Evolutionary conservation across 805 yeast genomes (phyloP).

Genomic region (Phaffomyces thermotolerans): DNA sequence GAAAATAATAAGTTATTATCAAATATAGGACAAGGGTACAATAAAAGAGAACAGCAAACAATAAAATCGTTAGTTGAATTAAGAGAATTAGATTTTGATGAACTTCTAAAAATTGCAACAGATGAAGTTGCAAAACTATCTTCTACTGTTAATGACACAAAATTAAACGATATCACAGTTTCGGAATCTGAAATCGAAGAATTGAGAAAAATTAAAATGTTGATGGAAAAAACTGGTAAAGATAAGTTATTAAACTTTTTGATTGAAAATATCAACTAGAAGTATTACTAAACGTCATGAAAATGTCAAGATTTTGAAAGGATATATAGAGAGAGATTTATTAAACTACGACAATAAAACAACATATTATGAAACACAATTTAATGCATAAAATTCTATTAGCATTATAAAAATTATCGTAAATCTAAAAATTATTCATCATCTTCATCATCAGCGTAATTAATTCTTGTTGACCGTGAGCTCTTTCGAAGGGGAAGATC

Average conservation of each 20-base stretch:
- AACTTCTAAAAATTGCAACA: slow-evolving; percentile 37
- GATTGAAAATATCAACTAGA: slow-evolving; percentile 10
- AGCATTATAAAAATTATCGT: neutral
- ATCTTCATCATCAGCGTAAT: slow-evolving; percentile 23
- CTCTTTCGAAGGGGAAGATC: slow-evolving; percentile 37
- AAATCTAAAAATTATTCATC: neutral
- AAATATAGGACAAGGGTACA: slow-evolving; percentile 21
- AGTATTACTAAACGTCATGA: neutral
- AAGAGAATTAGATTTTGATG: slow-evolving; percentile 38
- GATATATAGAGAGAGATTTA: no score
- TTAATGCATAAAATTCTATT: neutral
- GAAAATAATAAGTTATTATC: slow-evolving; percentile 32
- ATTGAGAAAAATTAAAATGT: slow-evolving; percentile 45
- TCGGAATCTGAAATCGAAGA: slow-evolving; percentile 37
- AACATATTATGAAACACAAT: neutral
- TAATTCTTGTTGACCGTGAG: slow-evolving; percentile 28
- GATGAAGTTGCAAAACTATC: slow-evolving; percentile 17
- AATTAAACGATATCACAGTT: neutral
- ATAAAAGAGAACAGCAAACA: slow-evolving; percentile 27
- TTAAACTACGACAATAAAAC: neutral
- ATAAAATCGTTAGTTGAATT: slow-evolving; percentile 25
- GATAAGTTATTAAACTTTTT: slow-evolving; percentile 58
- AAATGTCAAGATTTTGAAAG: neutral
- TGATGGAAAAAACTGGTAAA: slow-evolving; percentile 65
- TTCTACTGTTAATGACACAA: slow-evolving; percentile 9